These are phyloP conservation scores for Colletotrichum spinosum DNA, from an alignment of 2,329 filamentous ascomycete species.

Conservation along the genomic window DNA sequence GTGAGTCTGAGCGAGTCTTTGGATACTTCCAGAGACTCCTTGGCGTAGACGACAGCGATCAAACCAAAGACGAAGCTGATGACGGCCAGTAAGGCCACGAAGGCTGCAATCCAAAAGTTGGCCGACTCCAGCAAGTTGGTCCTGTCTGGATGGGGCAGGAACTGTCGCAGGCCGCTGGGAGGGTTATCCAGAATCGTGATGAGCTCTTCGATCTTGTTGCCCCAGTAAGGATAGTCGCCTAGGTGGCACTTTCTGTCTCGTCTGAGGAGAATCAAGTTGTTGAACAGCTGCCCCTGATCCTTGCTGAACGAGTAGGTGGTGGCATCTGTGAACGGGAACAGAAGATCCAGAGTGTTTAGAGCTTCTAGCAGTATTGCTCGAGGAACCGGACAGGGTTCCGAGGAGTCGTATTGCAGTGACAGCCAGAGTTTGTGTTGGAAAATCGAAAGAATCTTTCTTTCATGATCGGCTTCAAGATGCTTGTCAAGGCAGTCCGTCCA, in stretches of 20 bases:
- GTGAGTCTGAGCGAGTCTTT: constrained; percentile 9
- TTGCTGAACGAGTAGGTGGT: background rate
- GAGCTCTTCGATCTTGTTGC: constrained; percentile 1
- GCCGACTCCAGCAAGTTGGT: constrained; percentile 9
- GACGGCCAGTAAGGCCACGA: background rate
- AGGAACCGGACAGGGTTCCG: no score
- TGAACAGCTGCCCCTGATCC: background rate
- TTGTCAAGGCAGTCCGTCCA: no score
- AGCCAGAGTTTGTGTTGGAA: no score
- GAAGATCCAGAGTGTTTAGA: constrained; percentile 3
- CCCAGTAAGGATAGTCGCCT: background rate
- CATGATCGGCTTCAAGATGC: no score
- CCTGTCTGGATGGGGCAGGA: background rate
- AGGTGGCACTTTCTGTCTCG: background rate
- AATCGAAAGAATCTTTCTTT: no score
- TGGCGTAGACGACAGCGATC: background rate
- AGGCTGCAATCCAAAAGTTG: constrained; percentile 17
- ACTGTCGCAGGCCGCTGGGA: background rate
- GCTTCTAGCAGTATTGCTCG: background rate
- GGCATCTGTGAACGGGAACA: background rate
- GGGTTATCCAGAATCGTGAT: background rate
- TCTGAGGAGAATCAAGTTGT: background rate
- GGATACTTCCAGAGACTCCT: background rate
- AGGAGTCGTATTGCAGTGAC: no score
- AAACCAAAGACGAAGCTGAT: constrained; percentile 1